These are phyloP conservation scores for Suillus variegatus DNA, from an alignment of 768 basidiomycete species.

Conservation along the genomic window DNA sequence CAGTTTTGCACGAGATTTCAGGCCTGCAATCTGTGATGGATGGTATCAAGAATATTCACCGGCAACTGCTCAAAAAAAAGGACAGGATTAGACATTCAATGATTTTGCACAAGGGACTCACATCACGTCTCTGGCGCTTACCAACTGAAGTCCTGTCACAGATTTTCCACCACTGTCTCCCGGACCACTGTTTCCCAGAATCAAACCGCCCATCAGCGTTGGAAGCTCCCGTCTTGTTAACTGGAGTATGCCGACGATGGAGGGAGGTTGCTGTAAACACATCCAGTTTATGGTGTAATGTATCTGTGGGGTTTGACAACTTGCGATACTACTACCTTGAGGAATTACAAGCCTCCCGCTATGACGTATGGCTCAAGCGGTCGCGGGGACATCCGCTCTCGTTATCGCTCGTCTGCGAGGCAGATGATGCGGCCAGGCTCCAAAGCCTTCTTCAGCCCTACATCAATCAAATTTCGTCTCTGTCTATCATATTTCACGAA, in stretches of 20 bases:
- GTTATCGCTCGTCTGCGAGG: not conserved
- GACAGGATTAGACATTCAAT: not conserved
- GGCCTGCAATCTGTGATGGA: too few species aligned
- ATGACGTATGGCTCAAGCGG: not conserved
- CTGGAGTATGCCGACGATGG: not conserved
- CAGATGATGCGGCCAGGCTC: too few species aligned
- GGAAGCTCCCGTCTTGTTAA: not conserved
- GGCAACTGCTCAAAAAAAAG: not conserved
- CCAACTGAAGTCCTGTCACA: not conserved
- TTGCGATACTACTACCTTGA: too few species aligned
- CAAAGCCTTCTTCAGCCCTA: not conserved
- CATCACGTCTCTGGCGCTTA: not conserved
- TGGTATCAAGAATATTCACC: too few species aligned
- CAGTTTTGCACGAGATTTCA: too few species aligned
- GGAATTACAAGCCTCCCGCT: not conserved
- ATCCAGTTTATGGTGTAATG: not conserved
- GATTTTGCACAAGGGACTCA: not conserved
- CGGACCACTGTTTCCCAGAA: not conserved
- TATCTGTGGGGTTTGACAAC: not conserved
- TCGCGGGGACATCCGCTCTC: not conserved
- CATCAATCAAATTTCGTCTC: not conserved
- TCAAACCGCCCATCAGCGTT: not conserved
- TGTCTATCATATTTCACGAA: not conserved
- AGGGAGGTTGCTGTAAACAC: not conserved
- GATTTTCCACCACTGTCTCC: not conserved